A percentile compares a stretch with the other conserved stretches of the same genome.
These are phyloP conservation scores for Colletotrichum sp. DNA, from an alignment of 2,329 filamentous ascomycete genomes.

Conservation along the genomic window DNA sequence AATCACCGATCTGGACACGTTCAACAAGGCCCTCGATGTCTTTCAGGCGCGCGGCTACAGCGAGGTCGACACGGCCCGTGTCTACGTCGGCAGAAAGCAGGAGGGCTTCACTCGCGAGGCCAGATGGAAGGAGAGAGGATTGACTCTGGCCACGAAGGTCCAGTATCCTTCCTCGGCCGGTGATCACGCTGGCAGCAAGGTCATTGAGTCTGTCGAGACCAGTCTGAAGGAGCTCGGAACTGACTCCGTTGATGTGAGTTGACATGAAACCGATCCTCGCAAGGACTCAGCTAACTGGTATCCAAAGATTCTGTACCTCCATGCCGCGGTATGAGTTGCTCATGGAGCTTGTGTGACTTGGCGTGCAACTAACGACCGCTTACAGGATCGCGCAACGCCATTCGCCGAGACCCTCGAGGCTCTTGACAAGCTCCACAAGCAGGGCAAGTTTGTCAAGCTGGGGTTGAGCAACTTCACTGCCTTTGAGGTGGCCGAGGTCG, in stretches of 20 bases:
- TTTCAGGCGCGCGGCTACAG: conserved; percentile 81
- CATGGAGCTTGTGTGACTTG: not conserved
- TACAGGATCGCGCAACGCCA: conserved; percentile 63
- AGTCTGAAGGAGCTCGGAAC: conserved; percentile 75
- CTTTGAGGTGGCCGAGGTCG: conserved; percentile 86
- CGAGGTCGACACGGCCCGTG: conserved; percentile 82
- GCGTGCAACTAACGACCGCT: not conserved
- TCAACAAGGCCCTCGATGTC: conserved; percentile 73
- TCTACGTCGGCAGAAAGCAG: conserved; percentile 74
- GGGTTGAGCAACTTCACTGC: conserved; percentile 86
- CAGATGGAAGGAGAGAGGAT: conserved; percentile 77
- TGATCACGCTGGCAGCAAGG: conserved; percentile 64
- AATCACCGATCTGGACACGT: conserved; percentile 70
- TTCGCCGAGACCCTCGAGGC: conserved; percentile 82
- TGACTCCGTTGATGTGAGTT: conserved; percentile 69
- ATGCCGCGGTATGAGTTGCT: conserved; percentile 57
- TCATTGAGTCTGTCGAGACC: conserved; percentile 68
- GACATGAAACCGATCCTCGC: not conserved
- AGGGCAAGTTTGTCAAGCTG: conserved; percentile 81
- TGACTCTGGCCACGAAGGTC: conserved; percentile 80
- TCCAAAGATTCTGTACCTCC: conserved; percentile 71
- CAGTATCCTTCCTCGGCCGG: conserved; percentile 65
- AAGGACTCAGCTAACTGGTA: not conserved
- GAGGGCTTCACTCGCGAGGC: conserved; percentile 79
- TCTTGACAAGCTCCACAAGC: conserved; percentile 80